Evolutionary conservation across 257 asterid genomes (phyloP).

Genomic region (Capsicum baccatum): DNA sequence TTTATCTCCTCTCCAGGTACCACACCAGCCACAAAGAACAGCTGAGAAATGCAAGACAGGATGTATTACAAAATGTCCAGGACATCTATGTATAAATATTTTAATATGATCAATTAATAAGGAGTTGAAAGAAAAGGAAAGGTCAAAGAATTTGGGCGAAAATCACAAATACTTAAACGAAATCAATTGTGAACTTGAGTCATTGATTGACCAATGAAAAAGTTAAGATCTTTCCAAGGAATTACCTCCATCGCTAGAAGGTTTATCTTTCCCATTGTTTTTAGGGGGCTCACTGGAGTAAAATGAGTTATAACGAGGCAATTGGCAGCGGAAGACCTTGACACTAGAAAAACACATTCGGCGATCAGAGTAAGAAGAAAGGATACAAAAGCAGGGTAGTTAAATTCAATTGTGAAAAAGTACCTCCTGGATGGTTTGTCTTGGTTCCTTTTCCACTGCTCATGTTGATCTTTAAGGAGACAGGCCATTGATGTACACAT

Average conservation of each 20-base stretch:
- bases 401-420: conserved; percentile 4
- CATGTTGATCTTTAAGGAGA: conserved; percentile 88
- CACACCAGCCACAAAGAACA: conserved; percentile 84
- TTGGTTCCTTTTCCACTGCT: conserved; percentile 78
- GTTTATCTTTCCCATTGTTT: conserved; percentile 65
- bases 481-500: conserved; percentile 89
- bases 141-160: neutral
- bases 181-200: conserved; percentile 5
- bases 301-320: conserved; percentile 71
- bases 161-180: neutral
- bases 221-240: neutral
- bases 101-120: neutral
- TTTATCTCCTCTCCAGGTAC: conserved; percentile 92
- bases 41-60: conserved; percentile 48
- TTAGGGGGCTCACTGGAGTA: conserved; percentile 78
- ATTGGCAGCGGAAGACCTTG: conserved; percentile 84
- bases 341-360: conserved; percentile 50
- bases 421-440: conserved; percentile 72
- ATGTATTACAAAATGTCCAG: neutral
- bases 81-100: conserved; percentile 11
- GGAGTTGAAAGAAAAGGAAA: neutral
- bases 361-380: conserved; percentile 35
- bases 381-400: conserved; percentile 2
- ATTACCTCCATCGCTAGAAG: conserved; percentile 69
- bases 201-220: conserved; percentile 21